These are phyloP conservation scores for Oligophagozyma castellii DNA, from an alignment of 1,139 yeast species.

Conservation along the genomic window DNA sequence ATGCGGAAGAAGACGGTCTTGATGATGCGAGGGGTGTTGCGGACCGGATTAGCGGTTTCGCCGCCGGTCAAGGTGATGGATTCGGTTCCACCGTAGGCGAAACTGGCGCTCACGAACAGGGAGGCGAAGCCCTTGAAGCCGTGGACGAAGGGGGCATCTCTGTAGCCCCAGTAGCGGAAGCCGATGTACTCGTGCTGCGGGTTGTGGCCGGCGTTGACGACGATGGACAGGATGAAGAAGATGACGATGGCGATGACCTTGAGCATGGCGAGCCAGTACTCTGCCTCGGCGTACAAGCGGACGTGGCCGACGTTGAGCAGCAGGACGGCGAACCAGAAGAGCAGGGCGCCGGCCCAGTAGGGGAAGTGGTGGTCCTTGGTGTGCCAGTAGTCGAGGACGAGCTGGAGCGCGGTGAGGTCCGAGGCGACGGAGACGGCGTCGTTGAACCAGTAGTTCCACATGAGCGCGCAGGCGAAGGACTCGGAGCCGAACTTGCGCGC, in stretches of 20 bases:
- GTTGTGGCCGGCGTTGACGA: slow-evolving; percentile 35
- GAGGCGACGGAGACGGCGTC: slow-evolving; percentile 51
- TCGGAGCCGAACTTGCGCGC: slow-evolving; percentile 50
- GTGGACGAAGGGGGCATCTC: slow-evolving; percentile 33
- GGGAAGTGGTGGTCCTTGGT: slow-evolving; percentile 33
- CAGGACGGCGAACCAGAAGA: slow-evolving; percentile 45
- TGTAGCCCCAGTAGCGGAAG: slow-evolving; percentile 36
- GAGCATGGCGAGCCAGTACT: slow-evolving; percentile 51
- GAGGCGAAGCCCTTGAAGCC: slow-evolving; percentile 30
- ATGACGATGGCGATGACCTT: slow-evolving; percentile 43
- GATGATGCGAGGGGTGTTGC: slow-evolving; percentile 44
- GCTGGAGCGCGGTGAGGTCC: slow-evolving; percentile 46
- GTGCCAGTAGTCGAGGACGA: slow-evolving; percentile 47
- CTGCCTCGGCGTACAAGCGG: slow-evolving; percentile 47
- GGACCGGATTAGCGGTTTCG: slow-evolving; percentile 45
- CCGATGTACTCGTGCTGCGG: slow-evolving; percentile 32
- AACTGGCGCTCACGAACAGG: slow-evolving; percentile 43
- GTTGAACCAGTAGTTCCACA: slow-evolving; percentile 52
- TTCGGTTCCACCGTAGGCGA: slow-evolving; percentile 60
- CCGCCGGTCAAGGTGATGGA: slow-evolving; percentile 54
- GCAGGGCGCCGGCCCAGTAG: slow-evolving; percentile 41
- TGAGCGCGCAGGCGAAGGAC: slow-evolving; percentile 48
- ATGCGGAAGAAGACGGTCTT: slow-evolving; percentile 45
- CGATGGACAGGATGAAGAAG: slow-evolving; percentile 35
- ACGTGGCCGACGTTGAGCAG: slow-evolving; percentile 42